Evolutionary conservation across 2,329 filamentous ascomycete genomes (phyloP).

Genomic region (Ascochyta lentis): DNA sequence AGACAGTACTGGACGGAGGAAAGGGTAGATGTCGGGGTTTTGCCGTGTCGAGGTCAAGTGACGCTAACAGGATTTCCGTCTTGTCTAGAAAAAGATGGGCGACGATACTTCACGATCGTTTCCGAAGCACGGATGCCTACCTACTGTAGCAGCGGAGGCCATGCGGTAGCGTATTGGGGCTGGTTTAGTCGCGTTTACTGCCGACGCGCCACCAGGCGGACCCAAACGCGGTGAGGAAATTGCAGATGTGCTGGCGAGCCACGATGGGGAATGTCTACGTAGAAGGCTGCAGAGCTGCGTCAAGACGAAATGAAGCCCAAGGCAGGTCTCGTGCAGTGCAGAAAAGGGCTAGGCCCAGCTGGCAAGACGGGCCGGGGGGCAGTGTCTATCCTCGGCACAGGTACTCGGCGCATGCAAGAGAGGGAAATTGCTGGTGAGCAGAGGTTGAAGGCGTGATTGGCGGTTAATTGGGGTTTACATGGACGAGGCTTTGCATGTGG

Average conservation of each 20-base stretch:
- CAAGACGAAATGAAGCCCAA: slow-evolving; percentile 30
- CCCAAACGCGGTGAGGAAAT: slow-evolving; percentile 21
- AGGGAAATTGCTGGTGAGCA: neutral
- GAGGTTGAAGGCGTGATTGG: slow-evolving; percentile 28
- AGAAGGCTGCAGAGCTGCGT: slow-evolving; percentile 28
- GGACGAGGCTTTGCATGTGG: slow-evolving; percentile 12
- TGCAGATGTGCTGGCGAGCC: slow-evolving; percentile 28
- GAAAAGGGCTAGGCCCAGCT: slow-evolving; percentile 34
- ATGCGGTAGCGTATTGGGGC: slow-evolving; percentile 29
- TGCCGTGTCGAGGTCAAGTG: slow-evolving; percentile 35
- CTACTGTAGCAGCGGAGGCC: slow-evolving; percentile 27
- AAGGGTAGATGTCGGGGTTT: slow-evolving; percentile 3
- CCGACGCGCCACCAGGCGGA: slow-evolving; percentile 21
- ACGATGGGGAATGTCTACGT: slow-evolving; percentile 26
- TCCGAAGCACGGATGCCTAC: slow-evolving; percentile 30
- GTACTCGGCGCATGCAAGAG: slow-evolving; percentile 10
- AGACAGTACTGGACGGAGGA: slow-evolving; percentile 9
- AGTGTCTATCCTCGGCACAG: slow-evolving; percentile 5
- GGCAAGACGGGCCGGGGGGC: slow-evolving; percentile 36
- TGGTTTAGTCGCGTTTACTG: slow-evolving; percentile 25
- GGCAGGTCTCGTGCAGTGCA: slow-evolving; percentile 43
- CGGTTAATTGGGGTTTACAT: slow-evolving; percentile 20
- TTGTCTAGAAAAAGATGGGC: slow-evolving; percentile 28
- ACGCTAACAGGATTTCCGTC: slow-evolving; percentile 35
- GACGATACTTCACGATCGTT: slow-evolving; percentile 29